Evolutionary conservation across 202 grass and related monocot genomes (phyloP).

Genomic region (Schoenoplectus tabernaemontani): DNA sequence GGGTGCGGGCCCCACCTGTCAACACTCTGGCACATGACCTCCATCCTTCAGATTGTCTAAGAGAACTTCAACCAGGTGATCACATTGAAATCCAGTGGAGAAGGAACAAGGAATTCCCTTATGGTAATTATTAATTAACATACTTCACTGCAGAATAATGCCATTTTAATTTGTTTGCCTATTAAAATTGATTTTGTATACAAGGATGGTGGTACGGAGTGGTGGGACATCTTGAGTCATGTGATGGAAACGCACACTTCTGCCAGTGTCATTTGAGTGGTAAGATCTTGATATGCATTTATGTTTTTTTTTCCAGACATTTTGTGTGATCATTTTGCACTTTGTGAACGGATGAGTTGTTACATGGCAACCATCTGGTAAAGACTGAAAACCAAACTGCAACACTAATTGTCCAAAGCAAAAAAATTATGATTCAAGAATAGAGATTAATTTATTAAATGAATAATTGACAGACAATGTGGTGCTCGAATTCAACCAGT

Average conservation of each 20-base stretch:
- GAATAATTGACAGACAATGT: conserved; percentile 36
- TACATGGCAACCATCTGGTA: neutral
- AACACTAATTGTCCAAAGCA: neutral
- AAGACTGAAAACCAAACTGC: neutral
- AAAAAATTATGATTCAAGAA: neutral
- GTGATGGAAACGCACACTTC: conserved; percentile 81
- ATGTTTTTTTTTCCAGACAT: neutral
- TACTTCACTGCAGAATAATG: conserved; percentile 6
- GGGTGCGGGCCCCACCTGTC: conserved; percentile 62
- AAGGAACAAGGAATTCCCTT: conserved; percentile 97
- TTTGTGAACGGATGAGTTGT: neutral
- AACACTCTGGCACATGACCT: conserved; percentile 65
- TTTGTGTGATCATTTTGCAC: neutral
- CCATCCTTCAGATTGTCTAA: conserved; percentile 66
- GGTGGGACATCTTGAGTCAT: conserved; percentile 85
- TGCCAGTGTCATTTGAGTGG: conserved; percentile 80
- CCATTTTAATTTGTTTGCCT: conserved; percentile 39
- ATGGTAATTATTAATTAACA: conserved; percentile 63
- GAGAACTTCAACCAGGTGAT: conserved; percentile 61
- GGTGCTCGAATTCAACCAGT: conserved; percentile 88
- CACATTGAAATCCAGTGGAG: conserved; percentile 98
- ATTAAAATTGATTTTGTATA: conserved; percentile 32
- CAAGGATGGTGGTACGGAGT: conserved; percentile 99
- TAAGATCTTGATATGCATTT: conserved; percentile 32
- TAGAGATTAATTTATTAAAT: neutral